phyloP scores from a whole-genome alignment of 805 yeast species.

The Sungouiella blattae region DNA sequence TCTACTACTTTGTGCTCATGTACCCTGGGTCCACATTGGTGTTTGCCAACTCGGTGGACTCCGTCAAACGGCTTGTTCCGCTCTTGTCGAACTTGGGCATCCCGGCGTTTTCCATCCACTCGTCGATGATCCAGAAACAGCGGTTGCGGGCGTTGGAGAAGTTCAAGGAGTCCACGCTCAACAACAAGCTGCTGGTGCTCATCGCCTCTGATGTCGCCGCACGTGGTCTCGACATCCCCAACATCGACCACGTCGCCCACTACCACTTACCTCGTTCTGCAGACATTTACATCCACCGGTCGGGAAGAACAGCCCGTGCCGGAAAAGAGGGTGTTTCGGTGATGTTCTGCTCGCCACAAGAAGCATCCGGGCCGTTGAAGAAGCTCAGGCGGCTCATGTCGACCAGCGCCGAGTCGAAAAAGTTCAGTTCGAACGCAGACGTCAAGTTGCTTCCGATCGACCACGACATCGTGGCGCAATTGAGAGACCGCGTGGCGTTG shows the following conservation, averaged over 20 bases:
- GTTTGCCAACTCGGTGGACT: constrained; percentile 92
- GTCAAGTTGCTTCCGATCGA: constrained; percentile 75
- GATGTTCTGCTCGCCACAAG: constrained; percentile 89
- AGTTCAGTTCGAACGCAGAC: constrained; percentile 41
- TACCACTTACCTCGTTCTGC: constrained; percentile 94
- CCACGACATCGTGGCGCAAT: constrained; percentile 62
- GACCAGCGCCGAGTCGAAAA: constrained; percentile 19
- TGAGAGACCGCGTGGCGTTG: constrained; percentile 63
- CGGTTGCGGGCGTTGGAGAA: constrained; percentile 82
- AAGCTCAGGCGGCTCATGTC: constrained; percentile 63
- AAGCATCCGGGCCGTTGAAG: constrained; percentile 81
- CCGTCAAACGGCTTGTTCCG: constrained; percentile 83
- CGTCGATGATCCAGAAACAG: constrained; percentile 93
- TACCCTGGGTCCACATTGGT: constrained; percentile 89
- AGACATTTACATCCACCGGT: constrained; percentile 90
- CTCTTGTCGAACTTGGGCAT: constrained; percentile 66
- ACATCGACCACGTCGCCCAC: constrained; percentile 90
- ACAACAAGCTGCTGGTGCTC: constrained; percentile 58
- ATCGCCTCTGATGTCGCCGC: constrained; percentile 98
- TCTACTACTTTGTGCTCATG: constrained; percentile 80
- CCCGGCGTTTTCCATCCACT: constrained; percentile 76
- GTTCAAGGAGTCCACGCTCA: constrained; percentile 53
- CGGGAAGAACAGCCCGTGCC: constrained; percentile 98
- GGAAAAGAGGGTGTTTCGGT: constrained; percentile 93
- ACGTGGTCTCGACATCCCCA: constrained; percentile 90